Evolutionary conservation across 2,329 filamentous ascomycete genomes (phyloP).

Genomic region (Claviceps purpurea): DNA sequence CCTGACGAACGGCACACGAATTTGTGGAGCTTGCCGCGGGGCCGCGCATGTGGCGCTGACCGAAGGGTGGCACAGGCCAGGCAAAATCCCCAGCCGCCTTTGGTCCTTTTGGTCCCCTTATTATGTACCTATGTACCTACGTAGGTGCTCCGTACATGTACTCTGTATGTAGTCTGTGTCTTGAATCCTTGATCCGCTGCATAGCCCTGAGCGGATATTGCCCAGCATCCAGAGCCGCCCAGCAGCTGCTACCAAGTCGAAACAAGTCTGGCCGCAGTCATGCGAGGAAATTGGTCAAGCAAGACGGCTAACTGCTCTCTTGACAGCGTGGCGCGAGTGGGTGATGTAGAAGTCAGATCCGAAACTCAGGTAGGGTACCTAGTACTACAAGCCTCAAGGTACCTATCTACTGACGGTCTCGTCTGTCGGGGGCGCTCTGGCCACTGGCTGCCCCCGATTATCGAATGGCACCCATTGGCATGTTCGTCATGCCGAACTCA

Average conservation of each 20-base stretch:
- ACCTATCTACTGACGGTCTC: too few relatives aligned
- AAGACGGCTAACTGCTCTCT: too few relatives aligned
- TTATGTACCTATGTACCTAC: too few relatives aligned
- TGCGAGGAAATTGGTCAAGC: background rate
- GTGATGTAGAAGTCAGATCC: too few relatives aligned
- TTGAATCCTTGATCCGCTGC: background rate
- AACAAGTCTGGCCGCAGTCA: background rate
- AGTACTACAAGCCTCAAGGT: too few relatives aligned
- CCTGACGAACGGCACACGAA: slow-evolving; percentile 10
- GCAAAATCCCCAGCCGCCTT: background rate
- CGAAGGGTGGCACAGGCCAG: background rate
- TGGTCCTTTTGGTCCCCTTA: background rate
- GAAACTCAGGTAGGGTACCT: too few relatives aligned
- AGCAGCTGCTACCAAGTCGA: background rate
- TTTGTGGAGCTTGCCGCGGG: slow-evolving; percentile 4
- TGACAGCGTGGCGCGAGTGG: too few relatives aligned
- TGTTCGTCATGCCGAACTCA: background rate
- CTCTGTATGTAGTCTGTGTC: too few relatives aligned
- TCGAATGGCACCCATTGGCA: background rate
- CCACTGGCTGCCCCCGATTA: too few relatives aligned
- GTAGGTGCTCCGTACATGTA: background rate
- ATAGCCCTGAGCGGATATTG: background rate
- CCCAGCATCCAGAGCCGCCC: background rate
- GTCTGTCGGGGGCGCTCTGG: too few relatives aligned
- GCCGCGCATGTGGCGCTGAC: slow-evolving; percentile 8